Evolutionary conservation across 495 filamentous ascomycete species (phyloP), one percentile per base, ranked within the genome.

Genomic region (Amniculicola lignicola): DNA sequence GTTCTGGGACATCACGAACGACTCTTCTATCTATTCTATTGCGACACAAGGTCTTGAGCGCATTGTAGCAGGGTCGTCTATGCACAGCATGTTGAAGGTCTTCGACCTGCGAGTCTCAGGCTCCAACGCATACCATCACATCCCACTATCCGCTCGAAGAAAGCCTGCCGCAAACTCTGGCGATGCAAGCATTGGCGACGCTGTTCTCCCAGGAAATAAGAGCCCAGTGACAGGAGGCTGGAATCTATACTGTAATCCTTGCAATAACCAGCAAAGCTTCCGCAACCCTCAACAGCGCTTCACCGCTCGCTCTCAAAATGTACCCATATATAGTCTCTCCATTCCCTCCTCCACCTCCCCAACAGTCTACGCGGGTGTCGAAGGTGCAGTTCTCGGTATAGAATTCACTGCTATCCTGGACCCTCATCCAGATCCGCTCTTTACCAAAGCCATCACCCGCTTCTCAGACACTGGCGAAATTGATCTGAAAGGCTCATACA

Each of bases 71-170:
- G 84, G 83, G 15, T 74, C 74, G 1, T 74, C 75, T 9, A 74
- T 74, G 9, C 76, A 85, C 60, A 77, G 75, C 37, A 61, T 84
- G 14, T 65, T 88, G 7, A 87, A 86, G 58, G 63, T 85, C 1
- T 88, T 86, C 54, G 82, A 88, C 61, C 65, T 88, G 28, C 80
- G 84, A 31, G 74, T 82, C 70, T 65, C 68, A 9, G 78, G 74
- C 6, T 70, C 67, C 4, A 62, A 68, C 25, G 62, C 56, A 18
- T 73, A 73, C 56, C 50, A 57, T 19, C 59, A 62, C 37, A 54
- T 69, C 16, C 46, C 27, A 9, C 31, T 55, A 12, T 16, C 39
- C 11, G 7, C 36, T 10, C 7, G 37, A 40, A 33, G 15, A 19
- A 50, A 24, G 12, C 15, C n/a, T 10, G 33, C 12, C 16, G 12